phyloP scores from a whole-genome alignment of 768 basidiomycete species.

The Boletus edulis region DNA sequence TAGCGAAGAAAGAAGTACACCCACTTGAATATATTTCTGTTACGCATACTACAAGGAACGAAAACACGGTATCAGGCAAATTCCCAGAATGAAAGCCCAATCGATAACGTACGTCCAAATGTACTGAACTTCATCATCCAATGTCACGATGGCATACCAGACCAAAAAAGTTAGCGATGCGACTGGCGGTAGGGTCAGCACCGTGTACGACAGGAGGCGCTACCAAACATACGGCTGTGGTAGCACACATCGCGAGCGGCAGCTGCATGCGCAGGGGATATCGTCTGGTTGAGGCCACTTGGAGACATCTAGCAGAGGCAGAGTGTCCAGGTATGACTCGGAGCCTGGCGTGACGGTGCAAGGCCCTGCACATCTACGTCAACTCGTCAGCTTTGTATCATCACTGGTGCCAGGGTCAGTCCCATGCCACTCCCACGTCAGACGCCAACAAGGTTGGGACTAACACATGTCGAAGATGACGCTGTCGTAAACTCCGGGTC shows the following conservation, averaged over 20 bases:
- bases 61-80: background rate
- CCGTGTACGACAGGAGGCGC: too few species aligned
- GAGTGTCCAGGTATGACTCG: background rate
- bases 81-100: background rate
- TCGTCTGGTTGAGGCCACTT: background rate
- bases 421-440: background rate
- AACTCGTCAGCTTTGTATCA: background rate
- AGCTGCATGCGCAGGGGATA: background rate
- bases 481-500: too few species aligned
- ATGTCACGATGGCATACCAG: slow-evolving; percentile 11
- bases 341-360: background rate
- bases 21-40: slow-evolving; percentile 28
- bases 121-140: slow-evolving; percentile 18
- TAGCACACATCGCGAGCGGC: slow-evolving; percentile 8
- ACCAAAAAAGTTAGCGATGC: slow-evolving; percentile 11
- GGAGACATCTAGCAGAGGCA: background rate
- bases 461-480: too few species aligned
- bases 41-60: slow-evolving; percentile 20
- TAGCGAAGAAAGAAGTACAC: slow-evolving; percentile 30
- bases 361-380: background rate
- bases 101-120: slow-evolving; percentile 22
- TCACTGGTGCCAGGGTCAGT: background rate
- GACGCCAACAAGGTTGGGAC: background rate
- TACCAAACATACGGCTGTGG: slow-evolving; percentile 6
- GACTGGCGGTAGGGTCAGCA: slow-evolving; percentile 10